Conservation (phyloP, 2,329 filamentous ascomycete species). For the Ceratocystiopsis minuta region DNA sequence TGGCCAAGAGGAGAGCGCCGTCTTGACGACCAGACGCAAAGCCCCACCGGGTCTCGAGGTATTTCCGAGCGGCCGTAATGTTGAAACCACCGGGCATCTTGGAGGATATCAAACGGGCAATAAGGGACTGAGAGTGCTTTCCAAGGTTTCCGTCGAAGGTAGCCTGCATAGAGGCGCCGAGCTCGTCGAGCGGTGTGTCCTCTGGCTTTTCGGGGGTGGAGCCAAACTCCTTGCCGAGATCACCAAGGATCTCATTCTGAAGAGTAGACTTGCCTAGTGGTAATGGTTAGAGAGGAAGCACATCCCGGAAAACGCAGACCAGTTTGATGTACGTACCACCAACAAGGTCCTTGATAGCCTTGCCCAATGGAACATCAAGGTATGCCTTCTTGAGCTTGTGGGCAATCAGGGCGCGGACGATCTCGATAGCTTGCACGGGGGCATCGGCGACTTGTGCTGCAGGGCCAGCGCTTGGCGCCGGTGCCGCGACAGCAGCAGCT, state of each 20-base stretch:
- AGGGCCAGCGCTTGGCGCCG: constrained; percentile 61
- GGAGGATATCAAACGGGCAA: constrained; percentile 88
- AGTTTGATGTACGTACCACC: constrained; percentile 49
- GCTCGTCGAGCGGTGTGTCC: constrained; percentile 88
- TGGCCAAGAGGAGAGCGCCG: constrained; percentile 67
- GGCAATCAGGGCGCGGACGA: constrained; percentile 74
- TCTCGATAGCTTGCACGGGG: constrained; percentile 75
- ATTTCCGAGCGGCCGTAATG: constrained; percentile 88
- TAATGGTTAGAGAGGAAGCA: no score
- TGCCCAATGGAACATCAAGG: constrained; percentile 74
- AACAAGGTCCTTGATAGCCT: constrained; percentile 96
- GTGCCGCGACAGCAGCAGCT: constrained; percentile 34
- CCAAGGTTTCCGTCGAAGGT: constrained; percentile 98
- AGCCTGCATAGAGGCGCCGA: constrained; percentile 86
- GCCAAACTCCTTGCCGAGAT: constrained; percentile 94
- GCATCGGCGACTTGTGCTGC: constrained; percentile 73
- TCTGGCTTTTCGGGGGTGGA: constrained; percentile 97
- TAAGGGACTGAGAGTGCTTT: constrained; percentile 84
- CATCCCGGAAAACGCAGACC: no score
- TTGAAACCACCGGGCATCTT: constrained; percentile 99
- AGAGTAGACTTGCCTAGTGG: constrained; percentile 80
- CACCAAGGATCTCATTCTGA: constrained; percentile 95
- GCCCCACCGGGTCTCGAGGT: constrained; percentile 87
- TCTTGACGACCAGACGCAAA: constrained; percentile 76
- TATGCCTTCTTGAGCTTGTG: constrained; percentile 96